Percentiles rank a stretch among this genome's conserved stretches.
These are phyloP conservation scores for Penicillium bovifimosum DNA, from an alignment of 495 filamentous ascomycete genomes.

Conservation along the genomic window DNA sequence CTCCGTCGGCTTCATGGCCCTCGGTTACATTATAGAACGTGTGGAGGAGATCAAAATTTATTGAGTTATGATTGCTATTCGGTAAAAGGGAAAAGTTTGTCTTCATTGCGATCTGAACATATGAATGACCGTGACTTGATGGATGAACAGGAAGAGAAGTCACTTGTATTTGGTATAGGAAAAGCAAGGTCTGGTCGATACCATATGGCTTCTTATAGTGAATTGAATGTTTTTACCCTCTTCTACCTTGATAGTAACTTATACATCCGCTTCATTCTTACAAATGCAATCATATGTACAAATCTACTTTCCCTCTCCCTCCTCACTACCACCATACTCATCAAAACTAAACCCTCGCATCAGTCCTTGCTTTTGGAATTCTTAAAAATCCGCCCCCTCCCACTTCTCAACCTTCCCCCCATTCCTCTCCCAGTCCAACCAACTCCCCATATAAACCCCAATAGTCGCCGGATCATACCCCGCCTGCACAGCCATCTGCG, in stretches of 20 bases:
- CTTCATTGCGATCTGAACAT: constrained; percentile 26
- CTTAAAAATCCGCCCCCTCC: constrained; percentile 29
- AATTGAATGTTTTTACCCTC: constrained; percentile 15
- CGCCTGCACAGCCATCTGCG: constrained; percentile 66
- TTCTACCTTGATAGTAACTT: neutral
- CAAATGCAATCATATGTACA: neutral
- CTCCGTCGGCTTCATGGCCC: constrained; percentile 3
- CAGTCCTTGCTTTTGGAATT: no score
- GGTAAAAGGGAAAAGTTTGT: constrained; percentile 20
- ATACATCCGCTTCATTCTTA: no score
- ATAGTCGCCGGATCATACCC: constrained; percentile 68
- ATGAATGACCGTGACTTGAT: constrained; percentile 31
- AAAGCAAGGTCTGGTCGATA: constrained; percentile 25
- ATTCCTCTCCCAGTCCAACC: constrained; percentile 77
- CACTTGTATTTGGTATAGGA: constrained; percentile 33
- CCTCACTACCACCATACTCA: neutral
- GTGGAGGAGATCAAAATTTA: constrained; percentile 4
- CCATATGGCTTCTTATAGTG: constrained; percentile 17
- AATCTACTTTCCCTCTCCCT: neutral
- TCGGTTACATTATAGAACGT: constrained; percentile 1
- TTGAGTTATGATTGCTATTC: constrained; percentile 15
- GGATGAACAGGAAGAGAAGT: constrained; percentile 19
- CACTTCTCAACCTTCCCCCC: constrained; percentile 57
- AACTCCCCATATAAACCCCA: constrained; percentile 83
- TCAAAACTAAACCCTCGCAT: no score